These are phyloP conservation scores for Botrytis aclada DNA, from an alignment of 2,329 filamentous ascomycete genomes.

Conservation along the genomic window DNA sequence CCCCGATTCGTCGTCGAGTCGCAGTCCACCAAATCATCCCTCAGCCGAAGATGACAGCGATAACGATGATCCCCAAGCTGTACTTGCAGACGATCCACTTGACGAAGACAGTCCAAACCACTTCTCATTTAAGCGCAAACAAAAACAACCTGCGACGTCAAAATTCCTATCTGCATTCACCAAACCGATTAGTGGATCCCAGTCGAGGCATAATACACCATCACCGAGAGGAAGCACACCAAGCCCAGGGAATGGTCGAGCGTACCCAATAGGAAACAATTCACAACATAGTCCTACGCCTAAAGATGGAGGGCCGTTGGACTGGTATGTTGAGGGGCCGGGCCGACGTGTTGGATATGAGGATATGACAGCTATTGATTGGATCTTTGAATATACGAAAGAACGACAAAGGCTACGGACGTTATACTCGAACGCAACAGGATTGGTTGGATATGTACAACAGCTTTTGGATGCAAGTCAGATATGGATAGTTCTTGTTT, in stretches of 20 bases:
- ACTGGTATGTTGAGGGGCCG: conserved; percentile 90
- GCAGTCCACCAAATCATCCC: conserved; percentile 26
- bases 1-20: conserved; percentile 31
- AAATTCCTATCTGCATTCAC: conserved; percentile 34
- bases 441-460: conserved; percentile 68
- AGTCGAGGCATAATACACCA: conserved; percentile 28
- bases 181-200: conserved; percentile 23
- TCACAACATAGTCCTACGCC: conserved; percentile 21
- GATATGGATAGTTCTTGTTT: conserved; percentile 84
- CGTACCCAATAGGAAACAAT: conserved; percentile 22
- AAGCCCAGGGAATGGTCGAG: conserved; percentile 20
- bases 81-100: conserved; percentile 57
- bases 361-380: conserved; percentile 95
- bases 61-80: conserved; percentile 36
- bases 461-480: conserved; percentile 81
- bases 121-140: conserved; percentile 70
- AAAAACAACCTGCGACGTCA: conserved; percentile 42
- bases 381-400: conserved; percentile 98
- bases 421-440: conserved; percentile 65
- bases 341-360: conserved; percentile 91
- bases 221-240: conserved; percentile 31
- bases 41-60: conserved; percentile 44
- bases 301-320: conserved; percentile 53
- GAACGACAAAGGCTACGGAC: conserved; percentile 85
- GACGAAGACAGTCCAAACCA: conserved; percentile 47